Conservation (phyloP, 352 stramenopile species). For the Globisporangium barbulae region DNA sequence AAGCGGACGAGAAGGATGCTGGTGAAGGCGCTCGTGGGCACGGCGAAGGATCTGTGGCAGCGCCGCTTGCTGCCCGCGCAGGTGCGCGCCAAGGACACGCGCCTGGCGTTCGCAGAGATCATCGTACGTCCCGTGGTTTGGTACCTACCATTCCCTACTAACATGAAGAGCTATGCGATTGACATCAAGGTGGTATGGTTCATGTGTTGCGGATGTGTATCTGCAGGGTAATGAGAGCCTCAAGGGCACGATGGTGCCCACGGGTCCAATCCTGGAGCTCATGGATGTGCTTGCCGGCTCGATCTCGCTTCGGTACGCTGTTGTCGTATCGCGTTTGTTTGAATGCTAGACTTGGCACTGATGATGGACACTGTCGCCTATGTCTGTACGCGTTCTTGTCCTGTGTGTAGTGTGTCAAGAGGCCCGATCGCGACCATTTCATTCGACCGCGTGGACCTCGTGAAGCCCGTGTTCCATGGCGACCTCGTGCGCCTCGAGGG, state of each 20-base stretch:
- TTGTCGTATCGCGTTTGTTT: no score
- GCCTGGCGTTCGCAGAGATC: slow-evolving; percentile 52
- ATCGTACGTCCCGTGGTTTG: slow-evolving; percentile 28
- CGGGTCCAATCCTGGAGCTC: slow-evolving; percentile 46
- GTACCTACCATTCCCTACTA: not conserved
- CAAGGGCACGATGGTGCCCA: slow-evolving; percentile 40
- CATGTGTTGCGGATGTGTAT: not conserved
- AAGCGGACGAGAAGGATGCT: slow-evolving; percentile 17
- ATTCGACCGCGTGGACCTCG: slow-evolving; percentile 52
- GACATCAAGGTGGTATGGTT: not conserved
- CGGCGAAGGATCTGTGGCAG: slow-evolving; percentile 39
- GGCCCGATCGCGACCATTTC: slow-evolving; percentile 46
- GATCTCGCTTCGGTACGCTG: slow-evolving; percentile 29
- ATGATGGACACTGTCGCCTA: not conserved
- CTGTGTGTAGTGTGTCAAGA: slow-evolving; percentile 21
- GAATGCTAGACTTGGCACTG: not conserved
- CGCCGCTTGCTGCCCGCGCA: slow-evolving; percentile 39
- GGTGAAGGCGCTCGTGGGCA: slow-evolving; percentile 42
- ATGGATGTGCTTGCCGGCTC: slow-evolving; percentile 53
- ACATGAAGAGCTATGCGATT: not conserved
- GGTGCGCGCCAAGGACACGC: slow-evolving; percentile 48
- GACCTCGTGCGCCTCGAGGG: slow-evolving; percentile 53
- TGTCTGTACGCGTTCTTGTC: not conserved
- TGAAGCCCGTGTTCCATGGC: slow-evolving; percentile 53
- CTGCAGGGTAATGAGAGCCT: slow-evolving; percentile 45